phyloP scores from a whole-genome alignment of 306 rosid genomes.

The Rubus idaeus region DNA sequence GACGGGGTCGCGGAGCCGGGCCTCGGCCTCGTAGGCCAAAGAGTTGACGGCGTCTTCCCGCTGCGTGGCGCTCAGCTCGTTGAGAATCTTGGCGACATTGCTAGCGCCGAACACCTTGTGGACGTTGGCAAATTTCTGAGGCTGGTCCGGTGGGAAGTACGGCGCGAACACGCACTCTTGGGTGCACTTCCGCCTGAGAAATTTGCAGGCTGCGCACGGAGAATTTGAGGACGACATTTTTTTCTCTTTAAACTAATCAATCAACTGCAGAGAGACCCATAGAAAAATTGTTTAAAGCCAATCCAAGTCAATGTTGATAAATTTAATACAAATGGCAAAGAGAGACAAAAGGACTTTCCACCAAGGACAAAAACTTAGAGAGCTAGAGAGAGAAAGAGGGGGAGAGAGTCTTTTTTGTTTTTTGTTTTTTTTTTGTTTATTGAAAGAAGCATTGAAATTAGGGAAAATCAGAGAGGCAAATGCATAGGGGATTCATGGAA shows the following conservation, averaged over 20 bases:
- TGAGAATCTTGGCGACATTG: conserved; percentile 78
- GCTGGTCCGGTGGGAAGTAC: conserved; percentile 93
- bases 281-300: conserved; percentile 12
- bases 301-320: conserved; percentile 20
- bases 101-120: conserved; percentile 94
- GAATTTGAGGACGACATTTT: conserved; percentile 48
- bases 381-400: neutral
- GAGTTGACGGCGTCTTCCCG: conserved; percentile 93
- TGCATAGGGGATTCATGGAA: conserved; percentile 24
- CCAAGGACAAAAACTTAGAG: conserved; percentile 2
- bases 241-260: neutral
- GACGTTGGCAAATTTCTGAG: conserved; percentile 71
- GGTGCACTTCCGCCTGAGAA: conserved; percentile 75
- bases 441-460: conserved; percentile 27
- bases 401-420: neutral
- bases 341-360: conserved; percentile 9
- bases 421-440: neutral
- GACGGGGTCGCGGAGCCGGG: conserved; percentile 80
- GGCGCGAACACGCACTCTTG: conserved; percentile 95
- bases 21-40: conserved; percentile 84
- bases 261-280: conserved; percentile 7
- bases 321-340: conserved; percentile 9
- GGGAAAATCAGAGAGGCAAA: conserved; percentile 17
- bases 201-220: conserved; percentile 95
- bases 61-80: conserved; percentile 64